phyloP scores from a whole-genome alignment of 139 green algal species.

The Haematococcus sp. region DNA sequence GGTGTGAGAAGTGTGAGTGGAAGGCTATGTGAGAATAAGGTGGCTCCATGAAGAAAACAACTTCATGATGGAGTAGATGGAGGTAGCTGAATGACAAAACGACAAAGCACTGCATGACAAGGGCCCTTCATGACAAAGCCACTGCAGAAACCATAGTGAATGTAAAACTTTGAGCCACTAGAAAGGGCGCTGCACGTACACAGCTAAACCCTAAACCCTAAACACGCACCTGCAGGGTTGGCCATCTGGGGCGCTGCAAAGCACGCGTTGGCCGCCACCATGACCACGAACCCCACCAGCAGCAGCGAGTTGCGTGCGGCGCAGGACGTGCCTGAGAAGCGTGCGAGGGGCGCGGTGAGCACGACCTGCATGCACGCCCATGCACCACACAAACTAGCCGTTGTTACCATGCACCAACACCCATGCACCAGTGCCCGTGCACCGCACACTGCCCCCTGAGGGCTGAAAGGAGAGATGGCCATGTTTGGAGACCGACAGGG shows the following conservation, averaged over 20 bases:
- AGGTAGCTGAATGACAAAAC: neutral
- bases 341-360: slow-evolving; percentile 66
- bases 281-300: slow-evolving; percentile 56
- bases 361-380: slow-evolving; percentile 36
- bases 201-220: too few species aligned
- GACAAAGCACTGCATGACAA: neutral
- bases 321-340: slow-evolving; percentile 43
- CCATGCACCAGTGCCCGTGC: too few species aligned
- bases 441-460: too few species aligned
- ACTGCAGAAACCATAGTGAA: too few species aligned
- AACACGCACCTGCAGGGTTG: slow-evolving; percentile 17
- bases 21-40: too few species aligned
- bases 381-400: neutral
- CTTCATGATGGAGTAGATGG: neutral
- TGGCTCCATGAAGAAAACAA: neutral
- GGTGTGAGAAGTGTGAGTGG: too few species aligned
- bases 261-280: slow-evolving; percentile 61
- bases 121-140: too few species aligned
- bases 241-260: slow-evolving; percentile 36
- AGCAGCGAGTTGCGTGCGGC: slow-evolving; percentile 64
- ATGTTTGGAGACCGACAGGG: too few species aligned
- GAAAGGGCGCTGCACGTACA: too few species aligned
- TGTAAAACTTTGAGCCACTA: too few species aligned
- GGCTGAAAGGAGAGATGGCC: too few species aligned
- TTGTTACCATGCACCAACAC: neutral